These are phyloP conservation scores for Aethionema arabicum DNA, from an alignment of 345 rosid genomes.

Conservation along the genomic window DNA sequence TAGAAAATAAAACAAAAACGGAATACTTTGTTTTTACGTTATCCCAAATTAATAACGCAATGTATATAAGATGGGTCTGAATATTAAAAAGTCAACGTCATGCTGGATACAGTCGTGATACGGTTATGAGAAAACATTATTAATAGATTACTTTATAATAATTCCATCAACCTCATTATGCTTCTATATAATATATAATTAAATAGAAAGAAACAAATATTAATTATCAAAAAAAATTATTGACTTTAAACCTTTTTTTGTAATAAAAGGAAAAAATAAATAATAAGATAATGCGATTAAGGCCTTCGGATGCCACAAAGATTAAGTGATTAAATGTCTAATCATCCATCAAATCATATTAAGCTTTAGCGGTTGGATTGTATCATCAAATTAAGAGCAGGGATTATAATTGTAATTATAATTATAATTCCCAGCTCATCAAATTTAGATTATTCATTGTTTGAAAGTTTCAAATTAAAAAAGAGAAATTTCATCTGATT, in stretches of 20 bases:
- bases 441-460: conserved; percentile 25
- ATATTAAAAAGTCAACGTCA: conserved; percentile 34
- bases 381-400: conserved; percentile 23
- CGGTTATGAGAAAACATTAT: conserved; percentile 25
- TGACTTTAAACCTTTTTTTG: not conserved
- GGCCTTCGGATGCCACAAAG: conserved; percentile 23
- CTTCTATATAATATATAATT: not conserved
- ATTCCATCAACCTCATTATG: conserved; percentile 7
- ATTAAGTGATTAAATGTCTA: conserved; percentile 24
- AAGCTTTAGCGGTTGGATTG: conserved; percentile 36
- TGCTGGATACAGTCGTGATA: conserved; percentile 38
- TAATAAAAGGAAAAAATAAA: not conserved
- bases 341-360: conserved; percentile 32
- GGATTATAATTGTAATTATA: conserved; percentile 13
- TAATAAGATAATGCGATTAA: not conserved
- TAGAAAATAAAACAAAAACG: not conserved
- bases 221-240: too few relatives aligned
- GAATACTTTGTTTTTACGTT: not conserved
- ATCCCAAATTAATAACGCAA: conserved; percentile 25
- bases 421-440: conserved; percentile 33
- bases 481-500: conserved; percentile 18
- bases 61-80: conserved; percentile 25
- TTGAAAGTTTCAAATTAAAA: conserved; percentile 1
- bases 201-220: not conserved
- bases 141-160: not conserved